phyloP scores from a whole-genome alignment of 1,284 basidiomycete genomes.

The Sanguinoderma infundibulare region DNA sequence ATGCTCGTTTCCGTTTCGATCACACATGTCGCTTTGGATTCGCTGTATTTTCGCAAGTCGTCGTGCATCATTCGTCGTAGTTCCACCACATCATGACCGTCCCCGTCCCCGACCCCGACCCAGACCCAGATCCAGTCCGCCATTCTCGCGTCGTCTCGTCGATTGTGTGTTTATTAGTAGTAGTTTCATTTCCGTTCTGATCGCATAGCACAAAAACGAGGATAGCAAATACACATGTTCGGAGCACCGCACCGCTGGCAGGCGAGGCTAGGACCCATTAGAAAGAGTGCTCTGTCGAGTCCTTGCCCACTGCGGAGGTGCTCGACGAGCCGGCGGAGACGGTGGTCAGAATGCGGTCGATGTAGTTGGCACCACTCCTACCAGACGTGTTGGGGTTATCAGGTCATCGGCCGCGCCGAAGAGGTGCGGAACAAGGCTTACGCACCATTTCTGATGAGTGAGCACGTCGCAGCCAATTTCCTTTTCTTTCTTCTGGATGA shows the following conservation, averaged over 20 bases:
- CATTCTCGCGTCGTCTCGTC: background rate
- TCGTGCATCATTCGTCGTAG: background rate
- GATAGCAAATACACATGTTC: background rate
- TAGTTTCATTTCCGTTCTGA: background rate
- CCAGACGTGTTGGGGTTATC: background rate
- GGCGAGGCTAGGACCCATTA: no score
- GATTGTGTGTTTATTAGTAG: slow-evolving; percentile 14
- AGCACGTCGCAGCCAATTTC: slow-evolving; percentile 89
- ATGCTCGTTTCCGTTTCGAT: background rate
- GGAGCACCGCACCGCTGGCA: background rate
- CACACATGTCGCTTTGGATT: background rate
- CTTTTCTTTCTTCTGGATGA: slow-evolving; percentile 87
- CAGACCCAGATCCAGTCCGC: background rate
- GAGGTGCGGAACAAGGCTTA: no score
- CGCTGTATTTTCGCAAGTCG: background rate
- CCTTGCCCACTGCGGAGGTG: slow-evolving; percentile 80
- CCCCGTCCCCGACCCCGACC: no score
- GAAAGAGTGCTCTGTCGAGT: slow-evolving; percentile 87
- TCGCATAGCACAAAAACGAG: slow-evolving; percentile 5
- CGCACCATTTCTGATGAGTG: slow-evolving; percentile 9
- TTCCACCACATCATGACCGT: background rate
- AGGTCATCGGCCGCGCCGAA: slow-evolving; percentile 5
- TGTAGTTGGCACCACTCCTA: slow-evolving; percentile 88
- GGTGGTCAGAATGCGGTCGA: slow-evolving; percentile 78
- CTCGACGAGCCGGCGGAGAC: slow-evolving; percentile 85